Evolutionary conservation across 495 filamentous ascomycete species (phyloP), one percentile per base, ranked within the genome.

Genomic region (Xylaria nigripes): DNA sequence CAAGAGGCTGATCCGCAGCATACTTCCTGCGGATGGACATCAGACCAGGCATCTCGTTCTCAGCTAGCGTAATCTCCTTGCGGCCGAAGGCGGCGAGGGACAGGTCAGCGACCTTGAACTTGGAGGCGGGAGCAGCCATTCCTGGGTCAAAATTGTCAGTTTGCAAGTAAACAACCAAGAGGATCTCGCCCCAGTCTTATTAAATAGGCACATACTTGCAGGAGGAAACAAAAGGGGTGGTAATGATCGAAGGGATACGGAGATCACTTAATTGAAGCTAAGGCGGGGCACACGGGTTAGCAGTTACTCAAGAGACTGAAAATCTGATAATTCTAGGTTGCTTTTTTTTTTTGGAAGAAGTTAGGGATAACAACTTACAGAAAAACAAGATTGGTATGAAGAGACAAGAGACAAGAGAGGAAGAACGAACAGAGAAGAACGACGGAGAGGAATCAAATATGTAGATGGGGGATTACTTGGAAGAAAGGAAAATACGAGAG

Each of bases 101-200:
- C 74, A 98, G 87, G 80, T 98, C 93, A 66, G 92, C 89, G 78
- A 98, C 90, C 87, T 97, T 95, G 85, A 85, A 93, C 72, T 87
- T 92, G 69, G 85, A 78, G 62, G 91, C 92, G 72, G 91, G 91
- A 68, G 90, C 86, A 78, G 80, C 68, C 76, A 81, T 85, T 68
- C 51, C 56, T 64, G 43, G 22, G 36, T 30, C 24, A 42, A 58
- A 16, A 24, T 41, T 19, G 54, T 62, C 51, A 61, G 55, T 24
- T 10, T 29, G 36, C 21, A 16, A 42, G 34, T 22, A 19, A 4
- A n/a, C 1, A 8, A 1, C 1, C 27, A 30, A 12, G 22, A 9
- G 30, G 32, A 22, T 9, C 25, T 15, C 13, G 13, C 10, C 16
- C 23, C 15, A 16, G 18, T 27, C n/a, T 15, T 2, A 23, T 6